A percentile compares a stretch with the other conserved stretches of the same genome.
Conservation (phyloP, 2,329 filamentous ascomycete genomes). For the Cladobotryum mycophilum region DNA sequence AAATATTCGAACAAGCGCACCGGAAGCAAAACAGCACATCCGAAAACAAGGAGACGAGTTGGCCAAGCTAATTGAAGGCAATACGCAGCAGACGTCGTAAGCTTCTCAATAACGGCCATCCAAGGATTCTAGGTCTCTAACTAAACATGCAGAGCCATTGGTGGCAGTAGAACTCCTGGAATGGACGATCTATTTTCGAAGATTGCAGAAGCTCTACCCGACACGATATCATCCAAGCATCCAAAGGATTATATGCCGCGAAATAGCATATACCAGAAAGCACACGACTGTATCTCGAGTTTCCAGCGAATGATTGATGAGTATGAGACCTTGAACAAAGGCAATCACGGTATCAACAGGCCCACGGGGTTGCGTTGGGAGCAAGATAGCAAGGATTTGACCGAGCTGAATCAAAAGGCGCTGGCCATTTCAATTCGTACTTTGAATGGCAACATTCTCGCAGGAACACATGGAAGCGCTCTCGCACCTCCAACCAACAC, state of each 20-base stretch:
- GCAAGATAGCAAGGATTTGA: constrained; percentile 26
- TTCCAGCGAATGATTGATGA: constrained; percentile 16
- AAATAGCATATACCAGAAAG: constrained; percentile 5
- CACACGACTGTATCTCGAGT: constrained; percentile 9
- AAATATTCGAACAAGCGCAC: constrained; percentile 11
- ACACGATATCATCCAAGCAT: background rate
- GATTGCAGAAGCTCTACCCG: background rate
- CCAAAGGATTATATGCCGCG: no score
- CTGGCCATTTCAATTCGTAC: constrained; percentile 18
- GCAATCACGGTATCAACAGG: constrained; percentile 15
- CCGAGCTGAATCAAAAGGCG: constrained; percentile 22
- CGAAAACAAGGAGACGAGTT: constrained; percentile 18
- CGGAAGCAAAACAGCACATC: constrained; percentile 19
- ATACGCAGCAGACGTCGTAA: background rate
- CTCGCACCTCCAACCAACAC: constrained; percentile 8
- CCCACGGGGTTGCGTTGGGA: constrained; percentile 27
- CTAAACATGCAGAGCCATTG: background rate
- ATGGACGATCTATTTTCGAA: background rate
- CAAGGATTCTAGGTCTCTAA: background rate
- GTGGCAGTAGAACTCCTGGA: background rate
- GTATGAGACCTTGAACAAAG: constrained; percentile 20
- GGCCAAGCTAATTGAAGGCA: constrained; percentile 16
- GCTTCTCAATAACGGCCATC: background rate
- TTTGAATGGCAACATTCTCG: constrained; percentile 22
- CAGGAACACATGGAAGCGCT: background rate